Percentiles rank a stretch among this genome's conserved stretches.
Evolutionary conservation across 1,284 basidiomycete species (phyloP).

Genomic region (Cerrena zonata): DNA sequence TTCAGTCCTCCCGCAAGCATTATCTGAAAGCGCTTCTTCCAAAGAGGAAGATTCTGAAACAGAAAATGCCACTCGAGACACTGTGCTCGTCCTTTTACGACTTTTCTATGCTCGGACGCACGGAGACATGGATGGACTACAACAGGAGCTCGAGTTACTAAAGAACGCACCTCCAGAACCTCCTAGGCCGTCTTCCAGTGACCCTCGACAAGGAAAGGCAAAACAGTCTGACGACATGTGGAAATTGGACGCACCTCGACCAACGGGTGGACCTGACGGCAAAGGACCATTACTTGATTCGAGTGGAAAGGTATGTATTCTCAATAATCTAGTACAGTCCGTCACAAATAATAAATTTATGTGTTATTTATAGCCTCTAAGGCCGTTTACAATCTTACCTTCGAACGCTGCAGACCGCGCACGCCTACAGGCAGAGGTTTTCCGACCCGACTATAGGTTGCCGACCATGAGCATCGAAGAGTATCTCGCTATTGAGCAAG

Average conservation of each 20-base stretch:
- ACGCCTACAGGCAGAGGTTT: slow-evolving; percentile 74
- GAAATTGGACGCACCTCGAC: slow-evolving; percentile 62
- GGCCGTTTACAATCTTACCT: slow-evolving; percentile 89
- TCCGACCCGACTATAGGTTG: slow-evolving; percentile 78
- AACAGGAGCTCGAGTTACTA: slow-evolving; percentile 74
- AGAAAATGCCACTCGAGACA: slow-evolving; percentile 62
- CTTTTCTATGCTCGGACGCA: slow-evolving; percentile 70
- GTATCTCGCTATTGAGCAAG: slow-evolving; percentile 82
- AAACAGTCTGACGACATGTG: slow-evolving; percentile 57
- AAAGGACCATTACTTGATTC: slow-evolving; percentile 69
- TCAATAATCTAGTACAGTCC: not conserved
- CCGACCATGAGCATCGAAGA: slow-evolving; percentile 97
- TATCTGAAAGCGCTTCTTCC: slow-evolving; percentile 35
- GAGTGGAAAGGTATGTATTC: slow-evolving; percentile 58
- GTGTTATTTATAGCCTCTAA: slow-evolving; percentile 60
- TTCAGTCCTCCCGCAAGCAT: slow-evolving; percentile 49
- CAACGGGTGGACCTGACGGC: slow-evolving; percentile 35
- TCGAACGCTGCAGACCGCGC: slow-evolving; percentile 61
- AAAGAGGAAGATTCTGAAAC: slow-evolving; percentile 55
- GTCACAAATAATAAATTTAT: not conserved
- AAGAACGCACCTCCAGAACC: slow-evolving; percentile 44
- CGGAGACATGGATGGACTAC: slow-evolving; percentile 61
- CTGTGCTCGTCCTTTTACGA: slow-evolving; percentile 65
- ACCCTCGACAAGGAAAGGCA: slow-evolving; percentile 34
- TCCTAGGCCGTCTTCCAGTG: slow-evolving; percentile 27